Base-by-base conservation (phyloP, 2,329 filamentous ascomycete species). In the Neonectria punicea region DNA sequence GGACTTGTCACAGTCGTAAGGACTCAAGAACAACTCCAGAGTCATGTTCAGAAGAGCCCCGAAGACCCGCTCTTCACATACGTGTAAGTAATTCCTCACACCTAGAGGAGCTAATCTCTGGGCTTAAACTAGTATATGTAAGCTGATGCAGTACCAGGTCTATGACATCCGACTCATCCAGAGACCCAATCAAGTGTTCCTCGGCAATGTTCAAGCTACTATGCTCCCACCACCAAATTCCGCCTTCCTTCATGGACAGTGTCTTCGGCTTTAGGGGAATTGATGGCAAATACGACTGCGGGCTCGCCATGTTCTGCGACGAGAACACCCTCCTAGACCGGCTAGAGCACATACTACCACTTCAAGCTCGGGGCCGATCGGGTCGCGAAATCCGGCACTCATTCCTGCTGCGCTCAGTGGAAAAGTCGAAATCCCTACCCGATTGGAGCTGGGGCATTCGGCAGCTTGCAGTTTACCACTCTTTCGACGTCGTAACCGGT, bases 391-490 rank as follows among this genome's bases (percentile, higher is more conserved):
- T 69, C 14, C 11, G 68, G 1, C 67, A 64, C 11, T 67, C 64
- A 0, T 71, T 71, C 5, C 11, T 71, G 13, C 10, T 71, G 2
- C 22, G 69, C 4, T 70, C 68, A 2, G 65, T 70, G 0, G 68
- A 70, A 9, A 46, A 18, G 2, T 70, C 66, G 0, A 25, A 1
- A 0, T 68, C 68, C 5, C 1, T 64, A 0, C n/a, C 18, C 1
- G 34, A 28, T 7, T 20, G 1, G 25, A 30, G 28, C 2, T 70
- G 58, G 62, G 47, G 28, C 1, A 50, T 70, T 9, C 59, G 68
- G 0, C 68, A 70, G 2, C 67, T 70, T 1, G 67, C 68, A 5
- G 59, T 68, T 1, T 68, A 70, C 13, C 68, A 68, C 50, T 70
- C 62, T 0, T 70, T 70, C 14, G 68, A 70, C 2, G 49, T 68